A percentile compares a stretch with the other conserved stretches of the same genome.
Conservation (phyloP, 495 filamentous ascomycete genomes). For the Rhizodiscina lignyota region DNA sequence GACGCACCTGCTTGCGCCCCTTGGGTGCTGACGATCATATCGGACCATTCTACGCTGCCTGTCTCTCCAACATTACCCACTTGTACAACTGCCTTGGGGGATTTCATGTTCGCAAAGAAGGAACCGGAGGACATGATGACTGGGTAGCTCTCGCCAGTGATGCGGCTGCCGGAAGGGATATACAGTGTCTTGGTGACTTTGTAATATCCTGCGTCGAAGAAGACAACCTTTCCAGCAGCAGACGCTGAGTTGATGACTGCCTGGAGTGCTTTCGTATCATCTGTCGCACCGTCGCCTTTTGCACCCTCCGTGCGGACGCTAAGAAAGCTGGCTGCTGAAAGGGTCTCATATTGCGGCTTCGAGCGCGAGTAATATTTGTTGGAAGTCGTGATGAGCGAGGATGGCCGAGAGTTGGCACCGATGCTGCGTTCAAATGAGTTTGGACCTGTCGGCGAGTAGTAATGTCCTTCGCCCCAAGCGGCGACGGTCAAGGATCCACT, state of each 20-base stretch:
- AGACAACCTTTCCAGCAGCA: constrained; percentile 14
- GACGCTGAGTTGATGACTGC: constrained; percentile 10
- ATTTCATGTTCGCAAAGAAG: constrained; percentile 17
- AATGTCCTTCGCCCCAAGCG: constrained; percentile 17
- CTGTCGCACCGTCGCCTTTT: constrained; percentile 17
- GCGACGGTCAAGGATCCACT: constrained; percentile 6
- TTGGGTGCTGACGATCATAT: constrained; percentile 27
- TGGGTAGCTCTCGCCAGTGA: constrained; percentile 37
- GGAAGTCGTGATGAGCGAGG: constrained; percentile 6
- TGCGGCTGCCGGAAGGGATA: constrained; percentile 34
- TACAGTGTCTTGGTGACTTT: constrained; percentile 38
- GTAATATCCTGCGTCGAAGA: constrained; percentile 28
- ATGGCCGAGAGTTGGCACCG: constrained; percentile 9
- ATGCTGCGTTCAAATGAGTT: constrained; percentile 5
- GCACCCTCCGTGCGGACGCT: constrained; percentile 15
- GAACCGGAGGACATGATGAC: constrained; percentile 26
- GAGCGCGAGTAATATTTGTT: constrained; percentile 17
- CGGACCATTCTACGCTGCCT: constrained; percentile 20
- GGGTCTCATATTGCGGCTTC: constrained; percentile 20
- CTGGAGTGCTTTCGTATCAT: constrained; percentile 20
- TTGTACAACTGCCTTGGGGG: constrained; percentile 23
- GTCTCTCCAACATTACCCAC: constrained; percentile 20
- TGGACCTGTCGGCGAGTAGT: constrained; percentile 15
- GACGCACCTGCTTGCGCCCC: constrained; percentile 21
- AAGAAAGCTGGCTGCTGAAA: constrained; percentile 10